Base-by-base conservation (phyloP, 2,329 filamentous ascomycete species). In the Xylariaceae sp. region DNA sequence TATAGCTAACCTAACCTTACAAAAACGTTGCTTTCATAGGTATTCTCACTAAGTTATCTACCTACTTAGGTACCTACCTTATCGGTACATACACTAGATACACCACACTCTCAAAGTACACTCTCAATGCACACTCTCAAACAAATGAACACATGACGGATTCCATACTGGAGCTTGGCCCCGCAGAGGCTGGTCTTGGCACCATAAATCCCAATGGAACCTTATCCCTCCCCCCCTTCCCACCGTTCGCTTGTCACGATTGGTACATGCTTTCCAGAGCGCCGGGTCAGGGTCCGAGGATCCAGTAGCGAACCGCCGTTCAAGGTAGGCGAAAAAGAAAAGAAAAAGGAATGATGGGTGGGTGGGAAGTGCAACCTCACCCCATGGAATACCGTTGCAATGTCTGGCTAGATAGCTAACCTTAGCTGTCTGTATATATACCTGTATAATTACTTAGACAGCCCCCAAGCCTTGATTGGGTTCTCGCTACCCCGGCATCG, bases 201-300 rank as follows among this genome's bases (percentile, higher is more conserved):
- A 39, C 47, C 19, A 44, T 9, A 35, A 54, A n/a, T 51, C 35
- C 42, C 31, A 51, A 50, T 47, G 51, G 29, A 35, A 46, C 45
- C 45, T 51, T 53, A 49, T 50, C 52, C 50, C 49, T 50, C 53
- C 34, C 47, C 34, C 49, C 50, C 53, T 37, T 50, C 34, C 51
- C 9, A 47, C 50, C 45, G 57, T 57, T 59, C 51, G 55, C 57
- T 59, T 57, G 49, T 55, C 32, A 47, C 47, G n/a, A 54, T 55
- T 57, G 39, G 49, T 52, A 49, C 43, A 39, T 51, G 45, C 42
- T 57, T 58, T 45, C 57, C 54, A 57, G 51, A 57, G 37, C 42
- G 44, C 43, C 55, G 54, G 57, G 57, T 52, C 49, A 30, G 32
- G 27, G 39, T 42, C 29, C 11, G 30, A 35, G 37, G 19, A 19